Base-by-base conservation (phyloP, 306 rosid genomes). In the Lagenaria siceraria region DNA sequence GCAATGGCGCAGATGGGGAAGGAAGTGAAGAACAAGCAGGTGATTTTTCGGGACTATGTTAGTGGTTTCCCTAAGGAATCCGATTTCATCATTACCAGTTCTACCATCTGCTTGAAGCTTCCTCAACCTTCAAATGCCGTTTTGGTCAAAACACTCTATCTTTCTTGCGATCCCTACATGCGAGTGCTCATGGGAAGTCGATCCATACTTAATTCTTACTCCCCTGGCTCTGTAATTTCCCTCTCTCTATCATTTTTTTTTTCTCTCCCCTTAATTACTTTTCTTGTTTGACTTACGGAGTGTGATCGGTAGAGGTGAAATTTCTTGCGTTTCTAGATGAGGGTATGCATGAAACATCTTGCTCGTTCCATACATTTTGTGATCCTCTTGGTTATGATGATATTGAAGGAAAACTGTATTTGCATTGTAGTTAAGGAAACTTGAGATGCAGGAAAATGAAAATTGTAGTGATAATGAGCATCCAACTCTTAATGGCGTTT, bases 81-180 rank as follows among this genome's bases (percentile, higher is more conserved):
- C 0, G 86, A 84, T 83, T 74, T 82, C 83, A 14, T 7, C 7
- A 0, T 82, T 9, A 75, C 38, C 22, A 59, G 81, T 11, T 2
- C 24, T 8, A 65, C 71, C 40, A 46, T 48, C 22, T 29, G 33
- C 22, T 62, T 84, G 33, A 74, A 80, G 83, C 83, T 84, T 15
- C 86, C 87, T 8, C 65, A 77, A 60, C 86, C 71, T 29, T 86
- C 84, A 13, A 55, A 35, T 7, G 84, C 81, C 13, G 55, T 81
- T 53, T 52, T 86, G 17, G 27, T 86, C 27, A 86, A 83, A 71
- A 86, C 82, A 7, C 84, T 86, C 36, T 86, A 86, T 76, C 61
- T 86, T 80, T 86, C 89, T 21, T 86, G 87, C 77, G 87, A 86
- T 56, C 89, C 89, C 33, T 86, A 66, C 74, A 83, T 83, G 85